These are phyloP conservation scores for Lanmaoa rubissima DNA, from an alignment of 768 basidiomycete species.

Conservation along the genomic window DNA sequence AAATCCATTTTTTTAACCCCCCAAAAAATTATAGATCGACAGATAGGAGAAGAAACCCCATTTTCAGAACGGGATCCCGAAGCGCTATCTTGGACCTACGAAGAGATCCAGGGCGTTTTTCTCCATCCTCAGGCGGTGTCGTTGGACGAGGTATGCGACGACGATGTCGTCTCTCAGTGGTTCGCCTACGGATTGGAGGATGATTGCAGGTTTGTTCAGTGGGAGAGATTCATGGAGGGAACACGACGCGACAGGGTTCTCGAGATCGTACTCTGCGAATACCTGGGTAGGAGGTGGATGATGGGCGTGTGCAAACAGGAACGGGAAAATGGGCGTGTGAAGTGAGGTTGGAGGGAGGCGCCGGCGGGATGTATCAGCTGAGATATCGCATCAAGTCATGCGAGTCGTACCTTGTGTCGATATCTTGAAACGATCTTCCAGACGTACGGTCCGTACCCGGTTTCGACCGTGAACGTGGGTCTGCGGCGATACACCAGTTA, in stretches of 20 bases:
- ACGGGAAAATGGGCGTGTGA: background rate
- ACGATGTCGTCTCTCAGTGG: slow-evolving; percentile 31
- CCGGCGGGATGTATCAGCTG: background rate
- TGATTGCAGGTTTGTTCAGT: slow-evolving; percentile 16
- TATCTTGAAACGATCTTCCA: slow-evolving; percentile 27
- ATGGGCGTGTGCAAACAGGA: background rate
- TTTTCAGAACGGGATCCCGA: background rate
- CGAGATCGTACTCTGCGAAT: slow-evolving; percentile 24
- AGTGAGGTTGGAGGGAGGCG: background rate
- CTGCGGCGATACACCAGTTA: slow-evolving; percentile 2
- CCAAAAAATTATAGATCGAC: background rate
- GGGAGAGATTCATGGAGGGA: slow-evolving; percentile 11
- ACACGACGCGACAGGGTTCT: slow-evolving; percentile 24
- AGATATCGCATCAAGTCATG: background rate
- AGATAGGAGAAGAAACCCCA: background rate
- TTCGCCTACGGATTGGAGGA: slow-evolving; percentile 24
- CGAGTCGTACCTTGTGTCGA: slow-evolving; percentile 20
- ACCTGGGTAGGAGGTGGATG: slow-evolving; percentile 8
- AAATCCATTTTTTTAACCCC: background rate
- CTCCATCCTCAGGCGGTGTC: slow-evolving; percentile 25
- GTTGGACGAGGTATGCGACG: slow-evolving; percentile 29
- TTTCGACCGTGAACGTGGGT: slow-evolving; percentile 20
- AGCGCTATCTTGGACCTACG: slow-evolving; percentile 15
- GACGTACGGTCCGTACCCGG: slow-evolving; percentile 23
- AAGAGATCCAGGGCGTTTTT: slow-evolving; percentile 26